Evolutionary conservation across 2,329 filamentous ascomycete genomes (phyloP).

Genomic region (Penicillium hordei): DNA sequence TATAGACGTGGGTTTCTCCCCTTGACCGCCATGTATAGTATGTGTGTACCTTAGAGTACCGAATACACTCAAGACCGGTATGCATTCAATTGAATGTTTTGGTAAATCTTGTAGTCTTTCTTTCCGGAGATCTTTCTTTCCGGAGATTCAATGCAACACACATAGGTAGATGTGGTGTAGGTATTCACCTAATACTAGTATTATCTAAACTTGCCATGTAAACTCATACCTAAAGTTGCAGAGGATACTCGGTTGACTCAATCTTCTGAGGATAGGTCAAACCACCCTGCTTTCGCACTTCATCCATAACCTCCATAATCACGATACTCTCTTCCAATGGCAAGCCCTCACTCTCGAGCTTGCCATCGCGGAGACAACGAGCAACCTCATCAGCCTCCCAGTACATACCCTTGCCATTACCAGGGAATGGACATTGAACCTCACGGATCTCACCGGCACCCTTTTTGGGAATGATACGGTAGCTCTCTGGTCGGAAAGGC

Average conservation of each 20-base stretch:
- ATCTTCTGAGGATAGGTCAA: constrained; percentile 66
- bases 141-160: not conserved
- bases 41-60: constrained; percentile 23
- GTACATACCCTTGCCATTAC: constrained; percentile 78
- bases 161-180: not conserved
- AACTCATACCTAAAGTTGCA: constrained; percentile 36
- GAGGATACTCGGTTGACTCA: constrained; percentile 59
- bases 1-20: constrained; percentile 25
- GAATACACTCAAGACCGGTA: constrained; percentile 19
- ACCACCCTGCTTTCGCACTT: constrained; percentile 62
- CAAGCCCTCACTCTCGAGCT: constrained; percentile 70
- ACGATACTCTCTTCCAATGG: constrained; percentile 74
- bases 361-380: constrained; percentile 71
- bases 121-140: not conserved
- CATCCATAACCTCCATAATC: constrained; percentile 81
- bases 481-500: constrained; percentile 67
- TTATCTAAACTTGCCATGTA: not conserved
- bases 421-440: constrained; percentile 49
- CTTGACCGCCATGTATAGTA: constrained; percentile 36
- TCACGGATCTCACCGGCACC: constrained; percentile 47
- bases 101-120: not conserved
- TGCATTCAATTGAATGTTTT: constrained; percentile 1
- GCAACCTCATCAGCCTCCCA: constrained; percentile 83
- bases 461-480: constrained; percentile 60
- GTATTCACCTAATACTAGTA: not conserved